phyloP scores from a whole-genome alignment of 2,329 filamentous ascomycete genomes.

The Huntiella savannae region DNA sequence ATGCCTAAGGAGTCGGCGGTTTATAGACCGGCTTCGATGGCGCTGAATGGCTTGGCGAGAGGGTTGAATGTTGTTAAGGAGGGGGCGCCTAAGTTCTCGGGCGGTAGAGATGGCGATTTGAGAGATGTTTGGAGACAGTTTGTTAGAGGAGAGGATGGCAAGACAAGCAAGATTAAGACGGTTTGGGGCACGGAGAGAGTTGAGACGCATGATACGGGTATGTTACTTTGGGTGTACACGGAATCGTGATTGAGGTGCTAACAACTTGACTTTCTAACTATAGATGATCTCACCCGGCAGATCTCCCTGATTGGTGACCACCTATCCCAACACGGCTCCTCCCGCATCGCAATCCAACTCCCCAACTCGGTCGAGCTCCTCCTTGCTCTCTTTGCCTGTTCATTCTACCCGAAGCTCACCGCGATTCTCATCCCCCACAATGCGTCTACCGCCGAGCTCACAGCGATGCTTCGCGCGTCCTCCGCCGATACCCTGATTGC shows the following conservation, averaged over 20 bases:
- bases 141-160: conserved; percentile 42
- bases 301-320: conserved; percentile 75
- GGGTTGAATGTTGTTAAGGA: conserved; percentile 70
- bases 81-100: conserved; percentile 62
- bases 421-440: conserved; percentile 75
- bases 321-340: conserved; percentile 49
- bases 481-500: conserved; percentile 69
- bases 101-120: conserved; percentile 72
- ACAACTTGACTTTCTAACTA: conserved; percentile 3
- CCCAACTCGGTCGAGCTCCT: conserved; percentile 87
- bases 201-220: conserved; percentile 50
- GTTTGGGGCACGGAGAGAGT: conserved; percentile 59
- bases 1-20: conserved; percentile 70
- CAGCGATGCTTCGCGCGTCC: conserved; percentile 52
- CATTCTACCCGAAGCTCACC: conserved; percentile 65
- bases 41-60: conserved; percentile 60
- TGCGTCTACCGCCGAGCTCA: conserved; percentile 46
- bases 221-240: conserved; percentile 10
- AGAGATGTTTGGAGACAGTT: conserved; percentile 76
- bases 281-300: conserved; percentile 58
- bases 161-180: conserved; percentile 56
- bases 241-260: neutral
- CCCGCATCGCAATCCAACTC: conserved; percentile 71
- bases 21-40: conserved; percentile 70
- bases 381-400: conserved; percentile 63